These are phyloP conservation scores for Pythium scleroteichum DNA, from an alignment of 352 stramenopile species.

Conservation along the genomic window DNA sequence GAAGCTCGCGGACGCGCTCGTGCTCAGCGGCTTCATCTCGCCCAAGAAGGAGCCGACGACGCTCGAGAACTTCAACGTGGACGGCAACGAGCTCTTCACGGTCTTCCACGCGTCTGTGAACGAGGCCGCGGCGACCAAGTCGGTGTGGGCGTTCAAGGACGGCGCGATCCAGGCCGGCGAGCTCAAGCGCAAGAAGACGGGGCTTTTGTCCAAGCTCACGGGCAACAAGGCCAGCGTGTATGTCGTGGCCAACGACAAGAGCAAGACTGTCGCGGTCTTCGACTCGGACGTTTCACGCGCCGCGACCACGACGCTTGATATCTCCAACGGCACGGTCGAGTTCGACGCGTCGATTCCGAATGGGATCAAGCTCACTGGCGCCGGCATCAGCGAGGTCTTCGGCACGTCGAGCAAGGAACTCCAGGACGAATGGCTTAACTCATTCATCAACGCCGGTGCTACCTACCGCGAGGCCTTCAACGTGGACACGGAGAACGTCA, in stretches of 20 bases:
- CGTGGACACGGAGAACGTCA: conserved; percentile 37
- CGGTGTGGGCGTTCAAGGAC: conserved; percentile 27
- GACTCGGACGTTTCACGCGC: conserved; percentile 26
- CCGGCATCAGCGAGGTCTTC: conserved; percentile 21
- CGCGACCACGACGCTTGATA: conserved; percentile 26
- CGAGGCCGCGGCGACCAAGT: conserved; percentile 8
- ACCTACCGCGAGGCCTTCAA: conserved; percentile 50
- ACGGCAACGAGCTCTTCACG: conserved; percentile 14
- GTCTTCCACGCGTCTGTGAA: conserved; percentile 20
- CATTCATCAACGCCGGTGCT: conserved; percentile 51
- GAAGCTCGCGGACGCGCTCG: conserved; percentile 24
- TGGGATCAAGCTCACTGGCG: conserved; percentile 27
- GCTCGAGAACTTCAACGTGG: conserved; percentile 24
- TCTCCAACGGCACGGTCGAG: conserved; percentile 21
- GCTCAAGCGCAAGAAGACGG: conserved; percentile 28
- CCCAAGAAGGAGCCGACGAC: conserved; percentile 22
- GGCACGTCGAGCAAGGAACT: conserved; percentile 26
- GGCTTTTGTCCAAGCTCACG: conserved; percentile 24
- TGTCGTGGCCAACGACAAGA: conserved; percentile 29
- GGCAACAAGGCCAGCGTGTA: conserved; percentile 22
- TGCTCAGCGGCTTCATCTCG: conserved; percentile 25
- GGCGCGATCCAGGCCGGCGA: conserved; percentile 30
- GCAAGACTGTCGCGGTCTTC: conserved; percentile 23
- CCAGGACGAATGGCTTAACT: conserved; percentile 40
- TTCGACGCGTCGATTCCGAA: conserved; percentile 22